Evolutionary conservation across 2,329 filamentous ascomycete species (phyloP).

Genomic region (Neofusicoccum kwambonambiense): DNA sequence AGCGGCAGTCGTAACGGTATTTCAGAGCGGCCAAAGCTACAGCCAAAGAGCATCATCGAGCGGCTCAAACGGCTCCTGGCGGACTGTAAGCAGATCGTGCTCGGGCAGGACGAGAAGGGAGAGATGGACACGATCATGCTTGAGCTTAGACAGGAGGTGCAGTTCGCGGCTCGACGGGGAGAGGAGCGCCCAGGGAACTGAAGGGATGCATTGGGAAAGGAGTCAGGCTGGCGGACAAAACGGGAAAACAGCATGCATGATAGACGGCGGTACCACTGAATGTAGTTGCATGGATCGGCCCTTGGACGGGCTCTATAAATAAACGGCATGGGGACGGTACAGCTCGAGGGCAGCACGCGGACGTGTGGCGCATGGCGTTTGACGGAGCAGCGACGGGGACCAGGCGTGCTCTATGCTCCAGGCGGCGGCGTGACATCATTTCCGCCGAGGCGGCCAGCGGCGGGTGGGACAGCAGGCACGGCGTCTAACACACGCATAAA

Average conservation of each 20-base stretch:
- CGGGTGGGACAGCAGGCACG: neutral
- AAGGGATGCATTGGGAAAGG: neutral
- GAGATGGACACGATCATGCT: slow-evolving; percentile 77
- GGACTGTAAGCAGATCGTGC: slow-evolving; percentile 57
- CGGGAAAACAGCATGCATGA: slow-evolving; percentile 8
- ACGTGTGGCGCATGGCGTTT: too few species aligned
- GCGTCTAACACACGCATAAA: neutral
- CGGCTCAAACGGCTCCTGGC: slow-evolving; percentile 58
- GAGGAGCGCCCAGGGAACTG: slow-evolving; percentile 13
- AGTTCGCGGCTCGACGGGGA: slow-evolving; percentile 63
- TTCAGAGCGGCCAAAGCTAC: slow-evolving; percentile 16
- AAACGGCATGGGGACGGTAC: neutral
- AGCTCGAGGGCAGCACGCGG: neutral
- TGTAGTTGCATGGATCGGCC: slow-evolving; percentile 1
- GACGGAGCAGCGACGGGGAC: neutral
- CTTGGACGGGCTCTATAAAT: neutral
- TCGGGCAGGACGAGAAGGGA: slow-evolving; percentile 65
- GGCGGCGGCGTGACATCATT: neutral
- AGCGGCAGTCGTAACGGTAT: neutral
- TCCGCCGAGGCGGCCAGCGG: neutral
- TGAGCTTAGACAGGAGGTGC: slow-evolving; percentile 72
- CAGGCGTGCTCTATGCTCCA: too few species aligned
- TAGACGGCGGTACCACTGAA: slow-evolving; percentile 2
- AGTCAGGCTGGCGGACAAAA: slow-evolving; percentile 1
- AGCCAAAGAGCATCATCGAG: slow-evolving; percentile 52